A percentile compares a stretch with the other conserved stretches of the same genome.
Conservation (phyloP, 495 filamentous ascomycete species). For the Penicillium subrubescens region DNA sequence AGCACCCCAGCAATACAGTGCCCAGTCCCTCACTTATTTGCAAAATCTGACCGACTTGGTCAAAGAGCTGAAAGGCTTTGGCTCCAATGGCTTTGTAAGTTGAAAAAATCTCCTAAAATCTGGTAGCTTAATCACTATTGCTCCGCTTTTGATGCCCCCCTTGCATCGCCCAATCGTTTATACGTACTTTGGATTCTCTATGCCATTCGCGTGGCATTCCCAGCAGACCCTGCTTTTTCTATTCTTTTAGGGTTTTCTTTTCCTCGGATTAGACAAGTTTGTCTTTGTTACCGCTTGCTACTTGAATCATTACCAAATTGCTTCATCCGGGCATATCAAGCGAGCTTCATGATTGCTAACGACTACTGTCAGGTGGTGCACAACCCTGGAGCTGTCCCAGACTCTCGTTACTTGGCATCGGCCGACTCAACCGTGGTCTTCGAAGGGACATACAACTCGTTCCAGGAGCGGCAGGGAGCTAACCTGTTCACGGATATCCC, state of each 20-base stretch:
- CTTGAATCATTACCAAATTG: not conserved
- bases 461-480: slow-evolving; percentile 37
- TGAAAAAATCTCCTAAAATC: slow-evolving; percentile 4
- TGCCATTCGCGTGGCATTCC: not conserved
- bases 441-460: slow-evolving; percentile 47
- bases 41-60: slow-evolving; percentile 39
- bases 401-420: slow-evolving; percentile 43
- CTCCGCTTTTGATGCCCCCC: slow-evolving; percentile 9
- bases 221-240: not conserved
- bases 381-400: slow-evolving; percentile 50
- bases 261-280: not conserved
- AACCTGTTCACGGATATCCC: slow-evolving; percentile 38
- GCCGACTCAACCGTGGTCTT: slow-evolving; percentile 51
- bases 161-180: not conserved
- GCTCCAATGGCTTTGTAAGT: slow-evolving; percentile 44
- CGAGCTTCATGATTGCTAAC: slow-evolving; percentile 19
- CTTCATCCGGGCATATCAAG: slow-evolving; percentile 23
- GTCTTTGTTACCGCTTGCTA: slow-evolving; percentile 2
- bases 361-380: slow-evolving; percentile 44
- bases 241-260: not conserved
- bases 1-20: slow-evolving; percentile 46
- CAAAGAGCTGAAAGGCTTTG: slow-evolving; percentile 37
- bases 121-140: slow-evolving; percentile 6
- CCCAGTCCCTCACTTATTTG: slow-evolving; percentile 37
- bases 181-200: not conserved